Evolutionary conservation across 1,284 basidiomycete species (phyloP), one percentile per base, ranked within the genome.

Genomic region (Salmacisia buchloeana): DNA sequence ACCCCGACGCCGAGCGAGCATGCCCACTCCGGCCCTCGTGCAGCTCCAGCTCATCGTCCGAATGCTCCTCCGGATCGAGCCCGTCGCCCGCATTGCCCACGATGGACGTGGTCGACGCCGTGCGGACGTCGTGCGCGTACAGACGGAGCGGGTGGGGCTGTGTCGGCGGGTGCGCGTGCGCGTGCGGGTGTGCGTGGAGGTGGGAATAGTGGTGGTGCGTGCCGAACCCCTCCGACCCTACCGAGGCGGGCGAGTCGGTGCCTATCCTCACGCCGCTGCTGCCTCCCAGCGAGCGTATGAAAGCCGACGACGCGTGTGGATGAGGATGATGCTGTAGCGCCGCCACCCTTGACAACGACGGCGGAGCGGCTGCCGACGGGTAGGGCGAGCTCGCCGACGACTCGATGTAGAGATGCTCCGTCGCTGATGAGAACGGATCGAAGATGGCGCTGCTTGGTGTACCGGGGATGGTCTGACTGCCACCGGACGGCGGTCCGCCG

Each of bases 1-100:
- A 23, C 3, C 18, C 15, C 4, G 23, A 52, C 2, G 18, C 49
- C 18, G 25, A 27, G 21, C 27, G 31, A 18, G n/a, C 35, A 35
- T 18, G 18, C 1, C 21, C 34, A 36, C 38, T 23, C 1, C 12
- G n/a, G 2, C 21, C 56, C 21, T 38, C 34, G 21, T 9, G 15
- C 7, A n/a, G n/a, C n/a, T n/a, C n/a, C n/a, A n/a, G n/a, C n/a
- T 66, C 64, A n/a, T 66, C 66, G 29, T 69, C 58, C 18, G 23
- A 29, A 10, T 52, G 23, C 12, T 63, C 45, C 49, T 67, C 70
- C 1, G 69, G 68, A 35, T 73, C 74, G 23, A 74, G 57, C 1
- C 74, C 74, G 54, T 76, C 74, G 9, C 72, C 70, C 13, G 61
- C 59, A 13, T 68, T 70, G 23, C 72, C 74, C 12, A 75, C 73